phyloP scores from a whole-genome alignment of 129 eudicot genomes.

The Arctium lappa region DNA sequence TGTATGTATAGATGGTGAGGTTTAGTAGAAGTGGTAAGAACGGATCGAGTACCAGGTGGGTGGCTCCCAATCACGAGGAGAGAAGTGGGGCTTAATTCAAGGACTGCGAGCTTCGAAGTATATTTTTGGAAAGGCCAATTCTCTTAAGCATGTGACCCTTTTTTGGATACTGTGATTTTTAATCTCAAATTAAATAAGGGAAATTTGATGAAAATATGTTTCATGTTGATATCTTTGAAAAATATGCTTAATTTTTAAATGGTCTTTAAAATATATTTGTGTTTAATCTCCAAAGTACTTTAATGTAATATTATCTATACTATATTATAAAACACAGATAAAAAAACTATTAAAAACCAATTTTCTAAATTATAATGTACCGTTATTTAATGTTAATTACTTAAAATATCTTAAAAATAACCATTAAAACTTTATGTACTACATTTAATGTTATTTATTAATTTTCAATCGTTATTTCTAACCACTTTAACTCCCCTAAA shows the following conservation, averaged over 20 bases:
- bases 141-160: background rate
- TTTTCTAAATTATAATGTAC: too few species aligned
- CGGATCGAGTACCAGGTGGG: slow-evolving; percentile 26
- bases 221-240: background rate
- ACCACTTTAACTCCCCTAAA: too few species aligned
- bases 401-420: too few species aligned
- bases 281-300: background rate
- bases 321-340: too few species aligned
- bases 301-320: too few species aligned
- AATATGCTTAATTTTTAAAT: background rate
- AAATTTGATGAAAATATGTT: background rate
- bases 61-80: slow-evolving; percentile 22
- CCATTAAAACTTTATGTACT: too few species aligned
- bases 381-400: too few species aligned
- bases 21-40: background rate
- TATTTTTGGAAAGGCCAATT: background rate
- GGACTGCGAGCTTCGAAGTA: background rate
- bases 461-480: too few species aligned
- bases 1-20: slow-evolving; percentile 17
- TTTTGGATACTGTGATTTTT: background rate
- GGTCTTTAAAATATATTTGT: background rate
- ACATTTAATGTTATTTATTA: too few species aligned
- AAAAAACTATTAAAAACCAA: too few species aligned
- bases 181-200: background rate
- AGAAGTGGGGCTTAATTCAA: background rate